Base-by-base conservation (phyloP, 768 basidiomycete genomes). In the Naganishia vaughanmartiniae region DNA sequence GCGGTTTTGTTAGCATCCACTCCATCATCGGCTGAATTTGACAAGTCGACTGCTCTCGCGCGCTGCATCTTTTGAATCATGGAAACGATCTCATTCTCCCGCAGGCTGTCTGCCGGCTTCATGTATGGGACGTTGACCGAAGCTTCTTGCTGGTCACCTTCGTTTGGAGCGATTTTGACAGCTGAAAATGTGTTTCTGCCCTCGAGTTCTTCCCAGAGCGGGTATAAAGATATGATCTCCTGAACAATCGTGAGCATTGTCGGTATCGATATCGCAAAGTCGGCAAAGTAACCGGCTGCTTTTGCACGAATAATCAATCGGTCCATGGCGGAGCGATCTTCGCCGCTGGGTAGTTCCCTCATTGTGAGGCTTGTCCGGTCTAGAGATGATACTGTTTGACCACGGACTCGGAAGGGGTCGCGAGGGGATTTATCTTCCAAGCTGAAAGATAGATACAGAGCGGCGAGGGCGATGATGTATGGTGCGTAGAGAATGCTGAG, bases 401-500 rank as follows among this genome's bases (percentile, higher is more conserved):
- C 48, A 9, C 46, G 39, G 9, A 68, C 26, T 7, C 57, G 66
- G 46, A 67, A 53, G 9, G 56, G 45, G 24, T 71, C 19, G 26
- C 72, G n/a, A 7, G 72, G 31, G 42, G 67, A 30, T 31, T 74
- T 67, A 53, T 76, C 70, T 60, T 69, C 63, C 55, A 85, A 83
- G 39, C 87, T 85, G 77, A 92, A 88, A 0, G 91, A 89, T 70
- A 97, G 87, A 83, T 93, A 96, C 67, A 99, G 87, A 0, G 92
- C 90, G 0, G 94, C 89, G 76, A 97, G 87, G 26, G 95, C 93
- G 74, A 98, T 91, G 68, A 97, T 84, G 79, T 98, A 93, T 0
- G 96, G 96, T 0, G 96, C 94, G 78, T 98, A 89, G 33, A 96
- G 82, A n/a, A 99, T 87, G 77, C 92, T 93, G 24, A 99, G 84